These are phyloP conservation scores for Penicillium capsulatum DNA, from an alignment of 2,329 filamentous ascomycete genomes.

Conservation along the genomic window DNA sequence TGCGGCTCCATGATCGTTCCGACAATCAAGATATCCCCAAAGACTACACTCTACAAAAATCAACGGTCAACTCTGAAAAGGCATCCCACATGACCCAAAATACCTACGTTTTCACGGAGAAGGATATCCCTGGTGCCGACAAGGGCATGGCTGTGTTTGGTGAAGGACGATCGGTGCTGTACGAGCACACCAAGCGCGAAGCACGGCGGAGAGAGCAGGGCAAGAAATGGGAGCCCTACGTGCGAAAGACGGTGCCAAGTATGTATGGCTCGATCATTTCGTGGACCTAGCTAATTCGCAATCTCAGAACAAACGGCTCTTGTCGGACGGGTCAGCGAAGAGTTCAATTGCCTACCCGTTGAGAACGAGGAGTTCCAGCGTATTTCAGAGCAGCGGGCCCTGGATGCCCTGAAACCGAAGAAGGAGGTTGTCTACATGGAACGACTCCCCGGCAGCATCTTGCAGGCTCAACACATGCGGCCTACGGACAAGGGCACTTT, in stretches of 20 bases:
- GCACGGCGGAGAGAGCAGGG: conserved; percentile 46
- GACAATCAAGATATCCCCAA: conserved; percentile 74
- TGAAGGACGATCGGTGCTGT: conserved; percentile 44
- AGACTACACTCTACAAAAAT: conserved; percentile 78
- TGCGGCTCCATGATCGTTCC: conserved; percentile 63
- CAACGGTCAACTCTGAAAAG: conserved; percentile 48
- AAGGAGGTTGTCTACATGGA: conserved; percentile 52
- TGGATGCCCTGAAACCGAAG: conserved; percentile 59
- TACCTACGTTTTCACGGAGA: conserved; percentile 89
- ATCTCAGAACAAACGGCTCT: conserved; percentile 70
- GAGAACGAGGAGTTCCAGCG: conserved; percentile 66
- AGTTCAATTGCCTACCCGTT: conserved; percentile 69
- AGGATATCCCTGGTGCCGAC: conserved; percentile 76
- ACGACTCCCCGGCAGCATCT: conserved; percentile 46
- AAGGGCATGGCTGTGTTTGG: conserved; percentile 43
- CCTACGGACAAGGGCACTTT: conserved; percentile 41
- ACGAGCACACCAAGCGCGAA: conserved; percentile 45
- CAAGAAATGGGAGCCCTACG: conserved; percentile 57
- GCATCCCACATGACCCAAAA: conserved; percentile 59
- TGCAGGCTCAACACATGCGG: conserved; percentile 56
- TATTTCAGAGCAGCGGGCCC: conserved; percentile 56
- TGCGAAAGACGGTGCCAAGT: conserved; percentile 65
- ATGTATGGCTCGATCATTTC: conserved; percentile 3
- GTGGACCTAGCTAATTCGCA: conserved; percentile 2
- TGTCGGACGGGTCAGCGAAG: conserved; percentile 67